phyloP scores from a whole-genome alignment of 768 basidiomycete species.

The Paxillus involutus region DNA sequence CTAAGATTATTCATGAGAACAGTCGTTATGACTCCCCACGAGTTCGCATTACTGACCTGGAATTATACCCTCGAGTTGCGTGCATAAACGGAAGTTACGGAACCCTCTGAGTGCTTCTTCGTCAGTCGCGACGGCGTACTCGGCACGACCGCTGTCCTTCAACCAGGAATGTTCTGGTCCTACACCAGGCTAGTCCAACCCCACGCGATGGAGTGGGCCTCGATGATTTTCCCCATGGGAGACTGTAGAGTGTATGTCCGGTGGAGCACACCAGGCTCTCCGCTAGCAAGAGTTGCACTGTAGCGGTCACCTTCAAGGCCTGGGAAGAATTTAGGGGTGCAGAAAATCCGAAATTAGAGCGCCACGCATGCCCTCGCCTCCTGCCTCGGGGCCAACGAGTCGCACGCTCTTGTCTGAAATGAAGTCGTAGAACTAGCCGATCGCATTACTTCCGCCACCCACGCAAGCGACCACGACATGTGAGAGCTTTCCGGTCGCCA shows the following conservation, averaged over 20 bases:
- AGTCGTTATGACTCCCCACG: background rate
- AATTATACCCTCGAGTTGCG: constrained; percentile 97
- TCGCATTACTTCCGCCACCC: constrained; percentile 96
- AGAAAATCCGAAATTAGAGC: background rate
- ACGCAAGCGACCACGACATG: constrained; percentile 96
- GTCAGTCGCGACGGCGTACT: constrained; percentile 92
- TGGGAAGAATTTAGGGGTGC: constrained; percentile 8
- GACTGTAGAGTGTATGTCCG: constrained; percentile 94
- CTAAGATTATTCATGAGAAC: constrained; percentile 37
- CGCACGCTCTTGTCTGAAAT: constrained; percentile 84
- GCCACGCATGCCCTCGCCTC: constrained; percentile 76
- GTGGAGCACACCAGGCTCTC: constrained; percentile 92
- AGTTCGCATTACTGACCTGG: constrained; percentile 57
- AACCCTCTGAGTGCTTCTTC: constrained; percentile 89
- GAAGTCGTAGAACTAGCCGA: constrained; percentile 97
- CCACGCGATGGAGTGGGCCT: constrained; percentile 96
- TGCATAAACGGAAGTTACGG: constrained; percentile 91
- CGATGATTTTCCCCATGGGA: constrained; percentile 86
- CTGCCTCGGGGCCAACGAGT: constrained; percentile 93
- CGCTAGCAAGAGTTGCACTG: constrained; percentile 90
- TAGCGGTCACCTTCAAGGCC: constrained; percentile 83
- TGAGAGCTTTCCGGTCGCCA: constrained; percentile 72
- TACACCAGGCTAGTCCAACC: constrained; percentile 95
- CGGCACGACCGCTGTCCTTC: constrained; percentile 91
- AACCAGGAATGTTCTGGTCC: constrained; percentile 98